phyloP scores from a whole-genome alignment of 2,329 filamentous ascomycete genomes.

The Fusarium staphyleae region DNA sequence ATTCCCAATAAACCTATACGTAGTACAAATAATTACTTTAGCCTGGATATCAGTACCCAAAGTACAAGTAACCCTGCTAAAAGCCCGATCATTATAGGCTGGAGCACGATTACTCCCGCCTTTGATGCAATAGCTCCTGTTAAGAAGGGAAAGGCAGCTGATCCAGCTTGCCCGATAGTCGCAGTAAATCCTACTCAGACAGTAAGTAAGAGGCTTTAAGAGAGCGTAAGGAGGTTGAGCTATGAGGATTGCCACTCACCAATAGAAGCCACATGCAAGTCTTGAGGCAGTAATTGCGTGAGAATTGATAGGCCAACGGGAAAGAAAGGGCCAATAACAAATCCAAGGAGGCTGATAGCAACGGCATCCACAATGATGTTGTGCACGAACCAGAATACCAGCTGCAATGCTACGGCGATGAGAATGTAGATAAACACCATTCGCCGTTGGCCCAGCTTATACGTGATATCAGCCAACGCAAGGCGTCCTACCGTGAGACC shows the following conservation, averaged over 20 bases:
- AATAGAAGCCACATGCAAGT: conserved; percentile 5
- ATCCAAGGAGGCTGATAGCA: not conserved
- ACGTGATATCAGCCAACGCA: conserved; percentile 3
- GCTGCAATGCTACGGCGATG: not conserved
- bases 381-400: conserved; percentile 6
- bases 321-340: conserved; percentile 3
- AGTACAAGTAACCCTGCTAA: not conserved
- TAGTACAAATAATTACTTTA: no score
- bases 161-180: conserved; percentile 6
- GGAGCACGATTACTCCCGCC: conserved; percentile 1
- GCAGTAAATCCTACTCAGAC: not conserved
- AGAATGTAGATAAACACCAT: conserved; percentile 8
- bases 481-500: conserved; percentile 1
- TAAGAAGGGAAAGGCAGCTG: conserved; percentile 7
- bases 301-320: conserved; percentile 1
- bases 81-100: conserved; percentile 8
- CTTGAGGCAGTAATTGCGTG: not conserved
- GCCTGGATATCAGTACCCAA: no score
- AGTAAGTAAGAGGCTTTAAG: not conserved
- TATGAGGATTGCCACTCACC: not conserved
- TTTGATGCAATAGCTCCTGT: conserved; percentile 8
- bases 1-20: no score
- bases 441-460: conserved; percentile 1
- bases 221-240: no score
- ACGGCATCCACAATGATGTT: conserved; percentile 1